A percentile compares a stretch with the other conserved stretches of the same genome.
Conservation (phyloP, 2,329 filamentous ascomycete species). For the Chaetoscypha palmicola region DNA sequence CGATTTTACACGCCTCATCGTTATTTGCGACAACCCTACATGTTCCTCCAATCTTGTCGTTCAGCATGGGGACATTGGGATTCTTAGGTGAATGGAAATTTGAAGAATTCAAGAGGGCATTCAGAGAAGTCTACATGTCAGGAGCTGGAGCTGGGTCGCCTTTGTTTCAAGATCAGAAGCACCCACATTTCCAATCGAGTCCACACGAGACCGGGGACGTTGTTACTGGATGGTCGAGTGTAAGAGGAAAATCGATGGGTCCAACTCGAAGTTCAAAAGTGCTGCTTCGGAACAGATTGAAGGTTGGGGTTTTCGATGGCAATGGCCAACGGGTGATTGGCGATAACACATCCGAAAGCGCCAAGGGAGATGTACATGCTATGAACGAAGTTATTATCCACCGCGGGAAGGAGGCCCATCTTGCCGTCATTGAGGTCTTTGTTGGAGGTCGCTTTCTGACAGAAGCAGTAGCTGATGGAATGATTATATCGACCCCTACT, state of each 20-base stretch:
- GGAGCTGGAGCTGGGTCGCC: conserved; percentile 41
- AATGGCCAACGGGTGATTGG: conserved; percentile 52
- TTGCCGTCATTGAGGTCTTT: conserved; percentile 86
- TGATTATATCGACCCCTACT: conserved; percentile 88
- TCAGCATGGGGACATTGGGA: conserved; percentile 93
- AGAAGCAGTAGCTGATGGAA: conserved; percentile 89
- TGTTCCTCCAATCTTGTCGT: conserved; percentile 87
- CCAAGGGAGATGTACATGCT: conserved; percentile 46
- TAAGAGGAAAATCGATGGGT: conserved; percentile 77
- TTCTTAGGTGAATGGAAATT: conserved; percentile 98
- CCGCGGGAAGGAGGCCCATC: conserved; percentile 79
- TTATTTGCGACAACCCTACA: conserved; percentile 74
- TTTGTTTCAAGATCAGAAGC: conserved; percentile 27
- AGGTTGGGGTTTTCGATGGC: conserved; percentile 74
- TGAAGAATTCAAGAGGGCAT: conserved; percentile 82
- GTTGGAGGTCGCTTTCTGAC: conserved; percentile 86
- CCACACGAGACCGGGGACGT: conserved; percentile 24
- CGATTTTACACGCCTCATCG: conserved; percentile 77
- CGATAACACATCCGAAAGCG: conserved; percentile 28
- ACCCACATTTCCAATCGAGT: conserved; percentile 23
- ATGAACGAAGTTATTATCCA: conserved; percentile 96
- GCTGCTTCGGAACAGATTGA: conserved; percentile 77
- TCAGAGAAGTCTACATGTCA: conserved; percentile 87
- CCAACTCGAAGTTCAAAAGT: conserved; percentile 67
- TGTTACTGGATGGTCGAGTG: conserved; percentile 59